Evolutionary conservation across 2,329 filamentous ascomycete species (phyloP), one percentile per base, ranked within the genome.

Genomic region (Neopestalotiopsis rosae): DNA sequence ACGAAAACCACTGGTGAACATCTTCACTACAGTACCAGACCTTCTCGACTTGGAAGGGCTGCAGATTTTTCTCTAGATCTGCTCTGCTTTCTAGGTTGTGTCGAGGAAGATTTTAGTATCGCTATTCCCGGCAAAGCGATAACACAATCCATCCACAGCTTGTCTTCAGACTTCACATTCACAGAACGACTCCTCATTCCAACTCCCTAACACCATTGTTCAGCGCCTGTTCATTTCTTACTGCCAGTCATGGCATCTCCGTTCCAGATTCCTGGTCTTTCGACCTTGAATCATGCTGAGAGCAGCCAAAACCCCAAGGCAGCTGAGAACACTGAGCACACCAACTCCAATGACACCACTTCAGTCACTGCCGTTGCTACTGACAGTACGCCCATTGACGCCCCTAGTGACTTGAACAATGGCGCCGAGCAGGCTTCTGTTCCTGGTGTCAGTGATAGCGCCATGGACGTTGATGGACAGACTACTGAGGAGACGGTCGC

Each of bases 231-330:
- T n/a, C 17, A 13, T 3, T 17, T 40, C 4, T n/a, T n/a, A 6
- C 12, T 34, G n/a, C 34, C 30, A 42, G 67, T 56, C 10, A 76
- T 76, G 74, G 69, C 65, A 65, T 68, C 67, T 20, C 65, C 65
- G 17, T 70, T 74, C 66, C 71, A 74, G 58, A 79, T 79, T 59
- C 77, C 77, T 14, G 77, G 77, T 38, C 71, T 78, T 32, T 71
- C 71, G 63, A 72, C 72, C 10, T 69, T 73, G 24, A 72, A 69
- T 34, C 70, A 67, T 34, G 56, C 73, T 52, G 20, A 40, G 49
- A 49, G 52, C 2, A 24, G 66, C 14, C 30, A 62, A 24, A 42
- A 17, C 24, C 61, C 58, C 30, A 52, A 67, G 62, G 14, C 42
- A 17, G 17, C 45, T 17, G 45, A 52, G 17, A 52, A 52, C n/a